phyloP scores from a whole-genome alignment of 305 asterid genomes.

The Petunia hybrid region DNA sequence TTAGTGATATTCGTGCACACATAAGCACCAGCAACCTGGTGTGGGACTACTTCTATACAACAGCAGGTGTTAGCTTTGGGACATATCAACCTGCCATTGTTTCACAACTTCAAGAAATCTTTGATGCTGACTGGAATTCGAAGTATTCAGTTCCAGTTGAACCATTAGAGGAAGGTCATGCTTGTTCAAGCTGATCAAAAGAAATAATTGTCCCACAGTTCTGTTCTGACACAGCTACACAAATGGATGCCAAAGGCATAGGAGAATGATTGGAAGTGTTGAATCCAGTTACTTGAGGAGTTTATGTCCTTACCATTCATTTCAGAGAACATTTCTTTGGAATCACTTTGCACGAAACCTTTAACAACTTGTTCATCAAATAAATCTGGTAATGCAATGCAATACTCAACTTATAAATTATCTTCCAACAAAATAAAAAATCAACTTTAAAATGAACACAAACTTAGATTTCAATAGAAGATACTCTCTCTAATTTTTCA shows the following conservation, averaged over 20 bases:
- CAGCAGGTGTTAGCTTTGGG: conserved; percentile 88
- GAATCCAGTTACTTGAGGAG: not conserved
- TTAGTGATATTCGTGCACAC: conserved; percentile 77
- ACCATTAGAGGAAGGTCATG: conserved; percentile 55
- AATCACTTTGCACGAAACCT: conserved; percentile 5
- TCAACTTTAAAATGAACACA: not conserved
- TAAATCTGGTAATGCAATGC: not conserved
- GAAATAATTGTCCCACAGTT: not conserved
- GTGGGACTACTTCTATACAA: conserved; percentile 85
- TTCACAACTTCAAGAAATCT: conserved; percentile 73
- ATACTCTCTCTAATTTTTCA: not conserved
- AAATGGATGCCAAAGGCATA: not conserved
- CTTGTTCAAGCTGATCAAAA: conserved; percentile 49
- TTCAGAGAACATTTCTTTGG: not conserved
- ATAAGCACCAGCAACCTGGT: conserved; percentile 84
- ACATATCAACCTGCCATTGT: conserved; percentile 70
- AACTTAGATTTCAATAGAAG: not conserved
- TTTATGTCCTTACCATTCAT: not conserved
- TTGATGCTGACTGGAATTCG: conserved; percentile 90
- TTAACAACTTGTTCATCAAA: not conserved
- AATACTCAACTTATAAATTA: conserved; percentile 1
- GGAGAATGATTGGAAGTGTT: not conserved
- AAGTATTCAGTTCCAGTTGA: conserved; percentile 71
- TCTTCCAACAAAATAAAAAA: not conserved
- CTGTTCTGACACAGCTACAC: not conserved